Evolutionary conservation across 192 early-diverging fungal genomes (phyloP), one percentile per base, ranked within the genome.

Genomic region (Coemansia umbellata): DNA sequence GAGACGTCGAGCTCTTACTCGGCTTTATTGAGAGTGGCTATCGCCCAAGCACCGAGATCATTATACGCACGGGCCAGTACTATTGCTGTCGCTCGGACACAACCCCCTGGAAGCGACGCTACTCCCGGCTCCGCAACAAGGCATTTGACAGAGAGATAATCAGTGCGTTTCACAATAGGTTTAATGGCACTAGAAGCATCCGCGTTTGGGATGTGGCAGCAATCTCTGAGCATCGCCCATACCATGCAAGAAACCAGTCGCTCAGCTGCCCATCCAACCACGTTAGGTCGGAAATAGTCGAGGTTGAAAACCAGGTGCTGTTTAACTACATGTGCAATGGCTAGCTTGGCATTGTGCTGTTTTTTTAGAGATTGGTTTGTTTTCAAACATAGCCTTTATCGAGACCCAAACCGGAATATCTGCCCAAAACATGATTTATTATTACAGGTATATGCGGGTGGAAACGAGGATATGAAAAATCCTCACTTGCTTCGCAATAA

Each of bases 61-160:
- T 78, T 8, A 66, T 74, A n/a, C 69, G 79, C 27, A 58, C 69
- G 1, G 62, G 74, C 3, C 79, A 80, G 51, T 66, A 77, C 35
- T 74, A 45, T 47, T 77, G 78, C 51, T 76, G 78, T 37, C 66
- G 60, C 17, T 35, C 62, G 0, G 79, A 80, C 47, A 1, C 37
- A 48, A 5, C 31, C 2, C 31, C 21, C 8, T 55, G 55, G 22
- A 7, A 32, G 10, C 61, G 79, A 21, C 24, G 45, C 17, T 53
- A 59, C 50, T 47, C 58, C 2, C 41, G 31, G 50, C 43, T 47
- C 41, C 74, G 30, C 36, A 36, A 9, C 24, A 58, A 21, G 40
- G 53, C 17, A 4, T 50, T 50, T 35, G 37, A 47, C 31, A 62
- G 41, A 53, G 53, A 42, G 57, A 47, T 68, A 57, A 65, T 55